Base-by-base conservation (phyloP, 2,329 filamentous ascomycete genomes). In the Tolypocladium album region DNA sequence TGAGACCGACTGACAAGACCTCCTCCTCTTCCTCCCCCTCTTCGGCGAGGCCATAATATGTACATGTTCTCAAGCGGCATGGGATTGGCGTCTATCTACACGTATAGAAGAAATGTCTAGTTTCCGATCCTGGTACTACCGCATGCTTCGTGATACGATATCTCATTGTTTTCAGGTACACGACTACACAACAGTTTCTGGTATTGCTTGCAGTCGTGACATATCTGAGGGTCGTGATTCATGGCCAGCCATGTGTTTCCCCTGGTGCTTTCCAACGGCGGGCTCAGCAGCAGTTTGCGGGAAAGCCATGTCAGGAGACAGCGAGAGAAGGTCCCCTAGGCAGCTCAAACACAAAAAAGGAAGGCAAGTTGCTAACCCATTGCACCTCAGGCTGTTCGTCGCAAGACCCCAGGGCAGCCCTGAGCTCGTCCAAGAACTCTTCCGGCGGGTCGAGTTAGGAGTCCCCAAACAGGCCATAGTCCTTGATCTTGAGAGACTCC, bases 401-500 rank as follows among this genome's bases (percentile, higher is more conserved):
- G 20, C 5, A 11, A 11, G 31, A 15, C n/a, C 1, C 50, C 13
- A n/a, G 50, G 31, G 22, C 50, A 22, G 27, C 2, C 31, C 13
- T 5, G 11, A 55, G 20, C 50, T 38, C 20, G 11, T n/a, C 31
- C 11, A 22, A 3, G 5, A 17, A 15, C 31, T 22, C 20, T 15
- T 38, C 9, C 50, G 20, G 4, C 17, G 36, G 31, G 13, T 53
- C 40, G n/a, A 13, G 50, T 20, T 57, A 72, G 11, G 61, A 39
- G 50, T 69, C 66, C 15, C 74, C 75, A 64, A 96, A 96, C 45
- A 96, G 75, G 0, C 78, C 80, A 88, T 89, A 96, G 70, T 96
- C 88, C 74, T 86, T 86, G 60, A 97, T 82, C 68, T 88, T 84
- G 67, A 97, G 88, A 0, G 81, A 87, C 69, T 84, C 81, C 79